Evolutionary conservation across 805 yeast genomes (phyloP), one percentile per base, ranked within the genome.

Genomic region (Grigorovia humatica): DNA sequence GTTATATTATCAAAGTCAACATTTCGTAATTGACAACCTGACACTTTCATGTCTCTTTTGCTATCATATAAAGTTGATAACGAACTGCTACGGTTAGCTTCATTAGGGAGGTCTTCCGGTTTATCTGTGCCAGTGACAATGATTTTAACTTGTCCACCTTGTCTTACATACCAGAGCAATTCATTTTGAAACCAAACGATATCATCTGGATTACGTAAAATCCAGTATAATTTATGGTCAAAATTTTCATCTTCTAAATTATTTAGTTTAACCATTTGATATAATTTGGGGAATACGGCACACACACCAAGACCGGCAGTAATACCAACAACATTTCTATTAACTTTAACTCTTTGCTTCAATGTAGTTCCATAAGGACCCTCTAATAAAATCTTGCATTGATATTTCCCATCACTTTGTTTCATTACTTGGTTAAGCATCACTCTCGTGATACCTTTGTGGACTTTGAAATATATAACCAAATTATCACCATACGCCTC

Each of bases 261-360:
- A 38, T 38, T 38, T 8, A 38, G 13, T 19, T 58, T 55, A 17
- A 62, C 55, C 2, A 69, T 50, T 42, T 68, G 62, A 11, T 59
- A 52, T 7, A 70, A 74, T 54, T 76, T 75, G 35, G 73, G 66
- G 52, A 68, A 74, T n/a, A 74, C 68, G 4, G 81, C 82, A 2
- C 80, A 78, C n/a, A 78, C 66, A 58, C 82, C 82, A 55, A 74
- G 71, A 46, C 82, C 82, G 42, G 80, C 77, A 32, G 81, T 77
- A 9, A 80, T 57, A 48, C 65, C 67, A 70, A 70, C 27, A 73
- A 66, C 9, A 70, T 73, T 47, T 65, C 68, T 50, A 66, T 69
- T 63, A 66, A 73, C 45, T 64, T 65, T 48, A 66, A 32, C 57
- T 41, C 45, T 61, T 51, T 70, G 67, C 29, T 75, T 75, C 2